Evolutionary conservation across 1,139 yeast genomes (phyloP), one percentile per base, ranked within the genome.

Genomic region (Yamadazyma sp.): DNA sequence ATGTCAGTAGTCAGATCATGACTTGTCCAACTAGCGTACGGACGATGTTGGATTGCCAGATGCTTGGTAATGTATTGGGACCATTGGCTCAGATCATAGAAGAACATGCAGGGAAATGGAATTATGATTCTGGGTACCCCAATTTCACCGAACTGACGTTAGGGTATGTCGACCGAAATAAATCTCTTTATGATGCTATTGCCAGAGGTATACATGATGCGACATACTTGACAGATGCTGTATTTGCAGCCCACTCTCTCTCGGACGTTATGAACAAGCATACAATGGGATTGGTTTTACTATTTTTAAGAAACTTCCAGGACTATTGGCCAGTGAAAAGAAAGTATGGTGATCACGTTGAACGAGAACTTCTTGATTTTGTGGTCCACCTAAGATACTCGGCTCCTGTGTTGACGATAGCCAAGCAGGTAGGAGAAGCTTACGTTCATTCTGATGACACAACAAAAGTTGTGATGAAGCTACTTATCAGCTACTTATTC

Each of bases 311-410:
- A 41, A 54, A 66, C 13, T 82, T 80, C 51, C 86, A 83, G 50
- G 80, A 81, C 12, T 75, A 74, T 33, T 76, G 77, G 69, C 65
- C 73, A 16, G 58, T 82, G 27, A 63, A 57, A 37, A 69, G 88
- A 42, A 81, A 81, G 47, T 68, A 67, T 34, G 92, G 89, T 12
- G 84, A 80, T 6, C 92, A 85, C 60, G 86, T 83, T 15, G 76
- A 76, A 39, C 65, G 65, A 36, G 88, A 83, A 51, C 62, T 67
- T 29, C 61, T 64, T 31, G 73, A 72, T 42, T 80, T 68, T 51
- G 64, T 65, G n/a, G 59, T 70, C 6, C 81, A 76, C 50, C 55
- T 67, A 37, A 71, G 70, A 40, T 70, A 68, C 39, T 73, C 80
- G 0, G 60, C 72, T 1, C 72, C 76, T 3, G 52, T 80, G 9